These are phyloP conservation scores for Emmonsiellopsis sp. DNA, from an alignment of 2,329 filamentous ascomycete genomes.

Conservation along the genomic window DNA sequence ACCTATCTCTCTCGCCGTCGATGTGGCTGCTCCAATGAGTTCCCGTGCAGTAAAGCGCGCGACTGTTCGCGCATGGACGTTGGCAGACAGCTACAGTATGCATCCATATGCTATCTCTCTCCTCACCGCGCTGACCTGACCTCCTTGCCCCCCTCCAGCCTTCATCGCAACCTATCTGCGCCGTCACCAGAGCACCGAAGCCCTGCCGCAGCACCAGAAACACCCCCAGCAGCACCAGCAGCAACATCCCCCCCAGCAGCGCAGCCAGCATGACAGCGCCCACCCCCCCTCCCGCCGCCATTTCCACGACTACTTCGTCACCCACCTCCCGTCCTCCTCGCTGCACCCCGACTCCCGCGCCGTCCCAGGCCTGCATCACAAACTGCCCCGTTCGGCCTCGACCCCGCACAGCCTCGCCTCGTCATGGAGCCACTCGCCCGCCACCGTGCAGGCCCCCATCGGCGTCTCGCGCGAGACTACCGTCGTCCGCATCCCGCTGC, in stretches of 20 bases:
- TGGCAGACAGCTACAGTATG: constrained; percentile 29
- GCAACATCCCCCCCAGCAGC: constrained; percentile 3
- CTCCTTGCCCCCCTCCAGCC: constrained; percentile 16
- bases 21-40: constrained; percentile 30
- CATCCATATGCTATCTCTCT: constrained; percentile 2
- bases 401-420: constrained; percentile 54
- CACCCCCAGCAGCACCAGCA: constrained; percentile 10
- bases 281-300: constrained; percentile 29
- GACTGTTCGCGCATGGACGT: constrained; percentile 30
- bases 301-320: constrained; percentile 97
- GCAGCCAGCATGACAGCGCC: neutral
- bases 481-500: constrained; percentile 86
- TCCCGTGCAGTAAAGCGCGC: constrained; percentile 27
- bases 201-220: constrained; percentile 2
- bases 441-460: constrained; percentile 50
- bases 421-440: constrained; percentile 44
- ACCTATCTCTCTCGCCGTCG: constrained; percentile 6
- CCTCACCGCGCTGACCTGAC: constrained; percentile 1
- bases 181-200: constrained; percentile 15
- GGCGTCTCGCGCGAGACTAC: constrained; percentile 67
- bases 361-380: constrained; percentile 60
- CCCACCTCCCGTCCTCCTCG: constrained; percentile 86
- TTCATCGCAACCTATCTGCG: constrained; percentile 25
- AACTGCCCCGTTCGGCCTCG: constrained; percentile 75
- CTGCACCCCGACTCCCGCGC: constrained; percentile 74